Conservation (phyloP, 2,329 filamentous ascomycete genomes). For the Pestalotiopsis sp. region DNA sequence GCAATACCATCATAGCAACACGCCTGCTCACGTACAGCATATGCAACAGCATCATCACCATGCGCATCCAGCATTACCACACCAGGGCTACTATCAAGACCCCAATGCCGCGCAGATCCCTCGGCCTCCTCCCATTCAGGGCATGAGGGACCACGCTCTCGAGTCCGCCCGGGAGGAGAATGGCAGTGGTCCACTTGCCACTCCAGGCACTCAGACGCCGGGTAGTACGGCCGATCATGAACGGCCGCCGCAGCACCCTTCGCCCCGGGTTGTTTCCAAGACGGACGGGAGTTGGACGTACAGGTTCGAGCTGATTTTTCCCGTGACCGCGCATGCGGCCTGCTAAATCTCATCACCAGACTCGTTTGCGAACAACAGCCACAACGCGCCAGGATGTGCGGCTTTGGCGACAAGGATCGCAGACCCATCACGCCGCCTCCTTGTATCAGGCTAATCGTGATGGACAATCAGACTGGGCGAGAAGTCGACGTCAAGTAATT, state of each 20-base stretch:
- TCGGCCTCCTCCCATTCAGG: neutral
- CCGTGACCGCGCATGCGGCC: neutral
- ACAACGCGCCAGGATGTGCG: constrained; percentile 93
- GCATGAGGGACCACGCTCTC: constrained; percentile 8
- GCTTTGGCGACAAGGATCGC: constrained; percentile 98
- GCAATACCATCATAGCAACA: constrained; percentile 5
- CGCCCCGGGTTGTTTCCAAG: constrained; percentile 1
- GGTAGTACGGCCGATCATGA: neutral
- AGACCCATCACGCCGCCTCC: constrained; percentile 95
- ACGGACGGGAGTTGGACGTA: constrained; percentile 8
- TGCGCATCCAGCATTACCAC: neutral
- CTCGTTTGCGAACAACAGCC: constrained; percentile 89
- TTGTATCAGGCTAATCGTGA: constrained; percentile 82
- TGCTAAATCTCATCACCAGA: constrained; percentile 38
- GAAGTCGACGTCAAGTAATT: constrained; percentile 84
- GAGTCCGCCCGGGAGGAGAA: neutral
- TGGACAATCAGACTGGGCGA: constrained; percentile 72
- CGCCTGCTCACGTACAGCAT: neutral
- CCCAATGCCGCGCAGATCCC: neutral
- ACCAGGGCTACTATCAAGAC: constrained; percentile 7
- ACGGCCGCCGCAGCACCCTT: constrained; percentile 6
- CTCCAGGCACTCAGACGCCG: neutral
- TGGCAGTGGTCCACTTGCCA: neutral
- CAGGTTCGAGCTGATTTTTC: neutral
- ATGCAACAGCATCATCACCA: constrained; percentile 2